These are phyloP conservation scores for Aspergillus neotritici DNA, from an alignment of 2,329 filamentous ascomycete species.

Conservation along the genomic window DNA sequence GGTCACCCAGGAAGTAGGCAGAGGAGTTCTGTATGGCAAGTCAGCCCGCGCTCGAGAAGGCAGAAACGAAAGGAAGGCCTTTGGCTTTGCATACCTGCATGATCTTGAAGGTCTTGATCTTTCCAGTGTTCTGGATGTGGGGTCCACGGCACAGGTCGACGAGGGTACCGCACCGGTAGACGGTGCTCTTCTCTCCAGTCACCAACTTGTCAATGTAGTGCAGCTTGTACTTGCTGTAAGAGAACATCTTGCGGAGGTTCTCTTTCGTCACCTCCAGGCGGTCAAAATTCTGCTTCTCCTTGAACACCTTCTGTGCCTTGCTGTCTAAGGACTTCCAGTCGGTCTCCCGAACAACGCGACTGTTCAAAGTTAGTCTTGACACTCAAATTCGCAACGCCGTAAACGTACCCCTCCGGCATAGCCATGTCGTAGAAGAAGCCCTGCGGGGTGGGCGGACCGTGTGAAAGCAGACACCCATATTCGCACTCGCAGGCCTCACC, in stretches of 20 bases:
- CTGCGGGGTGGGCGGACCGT: conserved; percentile 84
- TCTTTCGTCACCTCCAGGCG: conserved; percentile 84
- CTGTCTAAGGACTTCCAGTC: conserved; percentile 84
- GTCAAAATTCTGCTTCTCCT: conserved; percentile 95
- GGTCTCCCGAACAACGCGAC: conserved; percentile 60
- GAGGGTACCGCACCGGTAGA: conserved; percentile 87
- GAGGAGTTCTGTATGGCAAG: conserved; percentile 53
- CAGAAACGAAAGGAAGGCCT: neutral
- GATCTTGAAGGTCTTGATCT: conserved; percentile 91
- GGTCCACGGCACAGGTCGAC: conserved; percentile 95
- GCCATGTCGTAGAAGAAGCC: conserved; percentile 99
- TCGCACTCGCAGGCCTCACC: conserved; percentile 87
- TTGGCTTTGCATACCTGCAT: conserved; percentile 56
- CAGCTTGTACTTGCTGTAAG: conserved; percentile 97
- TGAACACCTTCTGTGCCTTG: conserved; percentile 76
- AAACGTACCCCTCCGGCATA: conserved; percentile 56
- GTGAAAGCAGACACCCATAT: conserved; percentile 87
- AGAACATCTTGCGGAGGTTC: conserved; percentile 90
- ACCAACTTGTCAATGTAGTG: conserved; percentile 95
- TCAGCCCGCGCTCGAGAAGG: neutral
- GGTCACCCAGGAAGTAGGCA: conserved; percentile 91
- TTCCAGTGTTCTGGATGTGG: conserved; percentile 86
- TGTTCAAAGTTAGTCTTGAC: conserved; percentile 16
- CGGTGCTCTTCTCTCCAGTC: conserved; percentile 84
- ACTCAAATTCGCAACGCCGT: neutral